These are phyloP conservation scores for Biscutella laevigata DNA, from an alignment of 441 rosid genomes.

Conservation along the genomic window DNA sequence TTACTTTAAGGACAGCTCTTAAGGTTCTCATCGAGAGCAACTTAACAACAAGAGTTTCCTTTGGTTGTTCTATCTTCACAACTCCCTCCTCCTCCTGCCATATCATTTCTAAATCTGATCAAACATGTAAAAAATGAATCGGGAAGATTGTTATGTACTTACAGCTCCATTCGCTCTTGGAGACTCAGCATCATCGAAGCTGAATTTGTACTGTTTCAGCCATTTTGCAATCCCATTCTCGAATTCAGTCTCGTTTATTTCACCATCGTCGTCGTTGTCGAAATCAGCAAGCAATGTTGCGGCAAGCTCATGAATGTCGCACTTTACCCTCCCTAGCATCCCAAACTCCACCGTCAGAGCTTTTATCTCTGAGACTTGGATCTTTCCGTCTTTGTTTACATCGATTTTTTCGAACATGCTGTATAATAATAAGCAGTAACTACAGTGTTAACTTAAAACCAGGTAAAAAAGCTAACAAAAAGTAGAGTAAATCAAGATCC, in stretches of 20 bases:
- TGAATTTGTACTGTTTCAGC: slow-evolving; percentile 15
- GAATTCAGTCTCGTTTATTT: slow-evolving; percentile 16
- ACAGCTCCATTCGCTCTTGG: slow-evolving; percentile 10
- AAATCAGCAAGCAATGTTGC: slow-evolving; percentile 13
- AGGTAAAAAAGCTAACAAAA: no score
- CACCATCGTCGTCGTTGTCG: slow-evolving; percentile 13
- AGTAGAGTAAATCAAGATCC: no score
- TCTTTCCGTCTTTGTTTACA: slow-evolving; percentile 24
- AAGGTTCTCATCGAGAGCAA: slow-evolving; percentile 7
- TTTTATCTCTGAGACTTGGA: slow-evolving; percentile 22
- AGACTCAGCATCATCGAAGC: neutral
- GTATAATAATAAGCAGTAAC: no score
- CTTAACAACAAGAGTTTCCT: slow-evolving; percentile 12
- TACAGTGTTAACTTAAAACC: no score
- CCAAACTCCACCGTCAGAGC: slow-evolving; percentile 22
- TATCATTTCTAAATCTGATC: slow-evolving; percentile 20
- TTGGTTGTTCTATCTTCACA: slow-evolving; percentile 12
- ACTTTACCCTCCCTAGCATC: slow-evolving; percentile 21
- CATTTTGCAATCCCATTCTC: slow-evolving; percentile 14
- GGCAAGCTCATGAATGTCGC: slow-evolving; percentile 18
- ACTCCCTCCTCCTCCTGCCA: slow-evolving; percentile 11
- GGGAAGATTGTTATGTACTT: neutral
- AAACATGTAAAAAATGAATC: neutral
- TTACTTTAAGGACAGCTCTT: slow-evolving; percentile 23
- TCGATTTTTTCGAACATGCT: slow-evolving; percentile 12